phyloP scores from a whole-genome alignment of 2,329 filamentous ascomycete species.

The Aspergillus sclerotialis region DNA sequence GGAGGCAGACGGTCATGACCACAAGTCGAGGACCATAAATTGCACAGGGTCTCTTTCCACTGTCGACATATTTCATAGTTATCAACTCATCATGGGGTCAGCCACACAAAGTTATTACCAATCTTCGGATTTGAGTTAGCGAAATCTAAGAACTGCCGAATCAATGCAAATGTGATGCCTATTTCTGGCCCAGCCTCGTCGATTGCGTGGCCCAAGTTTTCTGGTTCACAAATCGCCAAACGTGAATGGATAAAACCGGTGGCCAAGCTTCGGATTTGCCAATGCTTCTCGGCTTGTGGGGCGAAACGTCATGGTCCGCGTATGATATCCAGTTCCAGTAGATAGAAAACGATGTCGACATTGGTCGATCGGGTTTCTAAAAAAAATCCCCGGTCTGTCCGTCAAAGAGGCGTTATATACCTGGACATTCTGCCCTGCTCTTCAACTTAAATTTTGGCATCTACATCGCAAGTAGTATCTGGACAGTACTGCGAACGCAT shows the following conservation, averaged over 20 bases:
- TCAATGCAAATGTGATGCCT: too few relatives aligned
- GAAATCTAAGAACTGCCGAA: too few relatives aligned
- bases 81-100: too few relatives aligned
- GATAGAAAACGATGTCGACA: background rate
- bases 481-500: too few relatives aligned
- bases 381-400: background rate
- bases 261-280: background rate
- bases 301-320: background rate
- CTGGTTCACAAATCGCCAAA: background rate
- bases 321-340: background rate
- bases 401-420: background rate
- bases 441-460: background rate
- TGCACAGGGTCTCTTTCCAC: too few relatives aligned
- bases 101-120: too few relatives aligned
- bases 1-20: too few relatives aligned
- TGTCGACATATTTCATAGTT: too few relatives aligned
- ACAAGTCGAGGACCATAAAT: too few relatives aligned
- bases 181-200: constrained; percentile 1
- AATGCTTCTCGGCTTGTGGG: background rate
- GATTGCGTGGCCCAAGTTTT: constrained; percentile 13
- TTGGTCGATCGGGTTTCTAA: background rate
- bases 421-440: background rate
- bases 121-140: too few relatives aligned
- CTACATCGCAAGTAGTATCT: too few relatives aligned
- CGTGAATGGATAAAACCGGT: background rate